Evolutionary conservation across 176 grass and related monocot species (phyloP).

Genomic region (Oryza punctata): DNA sequence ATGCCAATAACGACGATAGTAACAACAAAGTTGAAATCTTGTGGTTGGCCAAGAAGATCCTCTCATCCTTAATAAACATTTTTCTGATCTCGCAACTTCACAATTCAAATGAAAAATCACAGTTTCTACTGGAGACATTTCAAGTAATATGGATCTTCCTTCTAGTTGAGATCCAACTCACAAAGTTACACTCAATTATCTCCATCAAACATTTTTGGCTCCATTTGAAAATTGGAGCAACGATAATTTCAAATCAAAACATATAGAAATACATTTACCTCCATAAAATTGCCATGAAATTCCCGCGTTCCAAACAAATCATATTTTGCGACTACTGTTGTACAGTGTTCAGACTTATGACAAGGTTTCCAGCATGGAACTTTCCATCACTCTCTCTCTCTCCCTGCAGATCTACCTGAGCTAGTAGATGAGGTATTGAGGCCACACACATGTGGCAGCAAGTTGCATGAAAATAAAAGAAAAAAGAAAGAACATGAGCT

Average conservation of each 20-base stretch:
- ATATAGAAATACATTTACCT: not conserved
- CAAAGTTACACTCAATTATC: too few relatives aligned
- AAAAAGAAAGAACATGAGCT: not conserved
- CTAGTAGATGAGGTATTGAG: not conserved
- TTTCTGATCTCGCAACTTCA: not conserved
- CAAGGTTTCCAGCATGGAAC: not conserved
- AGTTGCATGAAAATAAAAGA: not conserved
- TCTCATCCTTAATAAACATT: not conserved
- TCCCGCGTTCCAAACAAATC: not conserved
- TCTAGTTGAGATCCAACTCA: not conserved
- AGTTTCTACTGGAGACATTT: not conserved
- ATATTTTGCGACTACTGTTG: not conserved
- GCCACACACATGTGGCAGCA: slow-evolving; percentile 14
- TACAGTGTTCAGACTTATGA: not conserved
- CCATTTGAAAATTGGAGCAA: not conserved
- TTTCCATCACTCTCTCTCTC: not conserved
- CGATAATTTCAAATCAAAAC: not conserved
- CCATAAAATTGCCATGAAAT: not conserved
- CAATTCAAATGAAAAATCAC: not conserved
- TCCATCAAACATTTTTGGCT: not conserved
- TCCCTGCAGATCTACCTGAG: not conserved
- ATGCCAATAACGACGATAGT: not conserved
- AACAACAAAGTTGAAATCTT: slow-evolving; percentile 5
- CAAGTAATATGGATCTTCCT: not conserved
- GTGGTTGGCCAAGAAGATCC: slow-evolving; percentile 36